A percentile compares a stretch with the other conserved stretches of the same genome.
phyloP scores from a whole-genome alignment of 202 grass and related monocot species.

The Eragrostis tef region DNA sequence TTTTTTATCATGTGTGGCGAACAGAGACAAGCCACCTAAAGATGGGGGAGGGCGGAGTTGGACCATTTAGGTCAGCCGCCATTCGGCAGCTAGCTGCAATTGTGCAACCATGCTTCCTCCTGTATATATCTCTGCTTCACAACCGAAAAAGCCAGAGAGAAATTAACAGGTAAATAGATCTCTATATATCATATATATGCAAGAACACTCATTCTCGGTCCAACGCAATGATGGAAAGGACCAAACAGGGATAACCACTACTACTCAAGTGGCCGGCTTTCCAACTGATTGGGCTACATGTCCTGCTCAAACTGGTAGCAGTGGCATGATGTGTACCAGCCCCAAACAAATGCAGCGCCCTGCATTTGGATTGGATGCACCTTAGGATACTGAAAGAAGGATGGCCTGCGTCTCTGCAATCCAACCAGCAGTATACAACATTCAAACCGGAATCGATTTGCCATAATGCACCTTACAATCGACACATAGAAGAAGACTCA shows the following conservation, averaged over 20 bases:
- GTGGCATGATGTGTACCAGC: neutral
- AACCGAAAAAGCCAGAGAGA: neutral
- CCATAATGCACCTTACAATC: too few relatives aligned
- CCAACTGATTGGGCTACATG: conserved; percentile 2
- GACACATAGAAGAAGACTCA: too few relatives aligned
- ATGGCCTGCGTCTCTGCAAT: neutral
- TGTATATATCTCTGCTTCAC: neutral
- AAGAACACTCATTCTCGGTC: too few relatives aligned
- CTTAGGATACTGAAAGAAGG: neutral
- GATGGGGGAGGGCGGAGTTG: conserved; percentile 5
- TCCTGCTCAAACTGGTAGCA: neutral
- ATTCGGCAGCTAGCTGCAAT: conserved; percentile 20
- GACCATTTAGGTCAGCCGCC: conserved; percentile 59
- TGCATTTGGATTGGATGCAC: too few relatives aligned
- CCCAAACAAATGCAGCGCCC: neutral
- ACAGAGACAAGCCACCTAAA: conserved; percentile 68
- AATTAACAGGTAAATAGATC: neutral
- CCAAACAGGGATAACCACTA: conserved; percentile 25
- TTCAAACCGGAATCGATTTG: too few relatives aligned
- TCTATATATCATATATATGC: too few relatives aligned
- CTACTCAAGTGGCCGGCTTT: neutral
- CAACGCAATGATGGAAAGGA: conserved; percentile 30
- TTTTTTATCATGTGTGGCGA: conserved; percentile 52
- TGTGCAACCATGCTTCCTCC: neutral
- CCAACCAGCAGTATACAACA: too few relatives aligned